These are phyloP conservation scores for Hysterium pulicare DNA, from an alignment of 2,329 filamentous ascomycete genomes.

Conservation along the genomic window DNA sequence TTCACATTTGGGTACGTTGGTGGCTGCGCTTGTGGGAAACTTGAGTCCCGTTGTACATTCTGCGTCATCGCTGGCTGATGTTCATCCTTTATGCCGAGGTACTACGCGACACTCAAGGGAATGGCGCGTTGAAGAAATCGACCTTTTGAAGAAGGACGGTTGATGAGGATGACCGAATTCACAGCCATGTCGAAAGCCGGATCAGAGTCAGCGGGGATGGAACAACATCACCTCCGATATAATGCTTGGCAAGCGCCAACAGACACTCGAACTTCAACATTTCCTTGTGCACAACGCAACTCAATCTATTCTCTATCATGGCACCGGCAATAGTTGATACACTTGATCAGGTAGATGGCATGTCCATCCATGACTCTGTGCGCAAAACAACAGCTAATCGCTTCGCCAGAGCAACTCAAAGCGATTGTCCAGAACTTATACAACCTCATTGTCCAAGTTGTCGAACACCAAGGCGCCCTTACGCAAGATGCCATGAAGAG, in stretches of 20 bases:
- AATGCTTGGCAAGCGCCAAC: not conserved
- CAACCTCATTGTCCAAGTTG: constrained; percentile 56
- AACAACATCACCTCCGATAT: constrained; percentile 7
- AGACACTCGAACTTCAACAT: not conserved
- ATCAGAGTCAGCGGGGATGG: constrained; percentile 11
- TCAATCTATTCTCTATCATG: no score
- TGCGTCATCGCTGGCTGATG: constrained; percentile 23
- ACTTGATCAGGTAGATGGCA: constrained; percentile 25
- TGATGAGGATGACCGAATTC: not conserved
- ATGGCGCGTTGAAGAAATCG: not conserved
- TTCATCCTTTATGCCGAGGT: constrained; percentile 13
- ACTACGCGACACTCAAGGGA: not conserved
- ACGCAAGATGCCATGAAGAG: constrained; percentile 56
- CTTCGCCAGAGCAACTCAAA: constrained; percentile 50
- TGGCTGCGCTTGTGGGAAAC: constrained; percentile 20
- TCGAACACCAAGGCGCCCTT: constrained; percentile 57
- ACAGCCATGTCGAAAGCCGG: constrained; percentile 6
- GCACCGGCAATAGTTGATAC: constrained; percentile 4
- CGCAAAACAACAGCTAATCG: not conserved
- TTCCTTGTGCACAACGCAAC: no score
- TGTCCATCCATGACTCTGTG: not conserved
- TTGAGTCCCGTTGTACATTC: constrained; percentile 19
- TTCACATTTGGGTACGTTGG: constrained; percentile 12
- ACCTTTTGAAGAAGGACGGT: not conserved
- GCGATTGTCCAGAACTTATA: constrained; percentile 61